phyloP scores from a whole-genome alignment of 2,329 filamentous ascomycete species.

The Fusarium protoensiforme region DNA sequence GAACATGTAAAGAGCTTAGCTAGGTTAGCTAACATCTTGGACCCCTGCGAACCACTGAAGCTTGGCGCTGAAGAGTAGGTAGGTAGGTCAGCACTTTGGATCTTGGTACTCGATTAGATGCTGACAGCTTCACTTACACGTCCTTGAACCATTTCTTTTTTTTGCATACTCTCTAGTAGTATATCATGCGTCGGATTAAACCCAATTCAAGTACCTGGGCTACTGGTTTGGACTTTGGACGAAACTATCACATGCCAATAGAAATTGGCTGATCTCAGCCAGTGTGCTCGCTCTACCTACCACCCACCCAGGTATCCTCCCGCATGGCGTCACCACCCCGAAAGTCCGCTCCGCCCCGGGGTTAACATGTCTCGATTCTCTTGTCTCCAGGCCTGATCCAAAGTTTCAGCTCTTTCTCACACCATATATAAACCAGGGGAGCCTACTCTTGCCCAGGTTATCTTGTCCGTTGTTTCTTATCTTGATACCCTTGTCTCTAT shows the following conservation, averaged over 20 bases:
- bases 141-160: neutral
- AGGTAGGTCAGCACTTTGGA: neutral
- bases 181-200: neutral
- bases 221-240: neutral
- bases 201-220: neutral
- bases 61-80: neutral
- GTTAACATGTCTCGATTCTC: neutral
- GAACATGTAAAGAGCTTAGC: neutral
- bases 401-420: neutral
- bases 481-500: constrained; percentile 11
- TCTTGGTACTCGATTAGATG: constrained; percentile 14
- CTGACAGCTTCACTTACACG: constrained; percentile 9
- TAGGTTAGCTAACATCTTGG: neutral
- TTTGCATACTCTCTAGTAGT: neutral
- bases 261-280: neutral
- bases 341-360: constrained; percentile 2
- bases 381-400: neutral
- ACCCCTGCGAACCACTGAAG: neutral
- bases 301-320: neutral
- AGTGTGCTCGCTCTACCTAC: too few species aligned
- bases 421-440: neutral
- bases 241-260: neutral
- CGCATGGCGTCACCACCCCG: neutral
- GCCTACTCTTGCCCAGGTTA: neutral
- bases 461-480: neutral